Evolutionary conservation across 164 flowering plant genomes (phyloP).

Genomic region (Berberis vulgaris): DNA sequence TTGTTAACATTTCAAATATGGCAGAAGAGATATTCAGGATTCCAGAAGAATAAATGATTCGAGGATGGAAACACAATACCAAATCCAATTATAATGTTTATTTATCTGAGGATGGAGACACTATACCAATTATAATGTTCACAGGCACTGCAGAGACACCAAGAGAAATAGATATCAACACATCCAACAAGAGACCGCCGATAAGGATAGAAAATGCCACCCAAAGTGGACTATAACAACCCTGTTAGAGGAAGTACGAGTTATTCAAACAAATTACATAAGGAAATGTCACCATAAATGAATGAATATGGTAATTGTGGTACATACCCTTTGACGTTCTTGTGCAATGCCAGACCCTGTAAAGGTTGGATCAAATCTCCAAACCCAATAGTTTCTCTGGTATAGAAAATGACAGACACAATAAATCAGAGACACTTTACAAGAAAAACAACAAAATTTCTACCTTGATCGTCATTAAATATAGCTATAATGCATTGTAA

Average conservation of each 20-base stretch:
- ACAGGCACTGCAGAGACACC: conserved; percentile 83
- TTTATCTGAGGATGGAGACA: not conserved
- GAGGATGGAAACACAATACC: no score
- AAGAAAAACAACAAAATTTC: not conserved
- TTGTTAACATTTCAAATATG: no score
- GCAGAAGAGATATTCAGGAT: no score
- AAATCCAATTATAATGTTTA: not conserved
- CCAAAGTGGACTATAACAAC: conserved; percentile 70
- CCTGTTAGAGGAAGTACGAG: conserved; percentile 22
- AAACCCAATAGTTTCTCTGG: conserved; percentile 67
- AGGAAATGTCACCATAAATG: not conserved
- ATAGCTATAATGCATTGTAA: not conserved
- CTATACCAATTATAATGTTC: conserved; percentile 63
- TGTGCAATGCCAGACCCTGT: conserved; percentile 22
- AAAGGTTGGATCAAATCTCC: conserved; percentile 54
- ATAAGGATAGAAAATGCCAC: conserved; percentile 70
- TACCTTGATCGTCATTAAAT: not conserved
- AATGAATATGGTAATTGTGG: not conserved
- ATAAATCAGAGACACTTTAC: not conserved
- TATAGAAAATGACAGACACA: not conserved
- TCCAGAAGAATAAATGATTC: no score
- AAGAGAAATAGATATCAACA: conserved; percentile 66
- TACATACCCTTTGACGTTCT: conserved; percentile 50
- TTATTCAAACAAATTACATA: not conserved
- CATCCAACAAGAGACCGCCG: conserved; percentile 68